Evolutionary conservation across 306 rosid species (phyloP).

Genomic region (Amphicarpaea edgeworthii): DNA sequence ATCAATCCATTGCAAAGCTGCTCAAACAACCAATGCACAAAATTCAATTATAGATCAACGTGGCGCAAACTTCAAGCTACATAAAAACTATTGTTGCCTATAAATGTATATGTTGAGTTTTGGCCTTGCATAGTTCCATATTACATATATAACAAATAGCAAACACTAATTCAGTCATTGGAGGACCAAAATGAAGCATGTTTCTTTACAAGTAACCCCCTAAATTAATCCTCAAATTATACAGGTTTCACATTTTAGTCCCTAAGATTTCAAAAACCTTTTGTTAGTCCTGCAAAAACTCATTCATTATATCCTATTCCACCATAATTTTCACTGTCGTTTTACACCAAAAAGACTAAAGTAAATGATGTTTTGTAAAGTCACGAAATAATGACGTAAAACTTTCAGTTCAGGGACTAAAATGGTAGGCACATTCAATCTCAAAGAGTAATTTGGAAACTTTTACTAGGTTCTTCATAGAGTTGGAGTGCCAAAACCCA

Average conservation of each 20-base stretch:
- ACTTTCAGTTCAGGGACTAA: background rate
- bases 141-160: too few species aligned
- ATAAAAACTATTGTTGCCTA: constrained; percentile 21
- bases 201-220: background rate
- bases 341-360: background rate
- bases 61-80: constrained; percentile 24
- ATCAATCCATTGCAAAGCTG: constrained; percentile 95
- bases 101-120: background rate
- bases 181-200: constrained; percentile 29
- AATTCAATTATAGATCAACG: constrained; percentile 44
- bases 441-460: background rate
- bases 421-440: background rate
- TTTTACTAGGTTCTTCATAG: background rate
- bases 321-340: background rate
- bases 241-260: background rate
- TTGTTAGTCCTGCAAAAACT: background rate
- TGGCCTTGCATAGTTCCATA: constrained; percentile 32
- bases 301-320: background rate
- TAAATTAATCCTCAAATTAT: background rate
- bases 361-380: background rate
- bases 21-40: constrained; percentile 52
- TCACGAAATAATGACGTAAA: background rate
- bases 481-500: constrained; percentile 3
- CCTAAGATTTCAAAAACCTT: background rate
- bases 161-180: constrained; percentile 32